Conservation (phyloP, 176 grass and related monocot species). For the Paspalum vaginatum region DNA sequence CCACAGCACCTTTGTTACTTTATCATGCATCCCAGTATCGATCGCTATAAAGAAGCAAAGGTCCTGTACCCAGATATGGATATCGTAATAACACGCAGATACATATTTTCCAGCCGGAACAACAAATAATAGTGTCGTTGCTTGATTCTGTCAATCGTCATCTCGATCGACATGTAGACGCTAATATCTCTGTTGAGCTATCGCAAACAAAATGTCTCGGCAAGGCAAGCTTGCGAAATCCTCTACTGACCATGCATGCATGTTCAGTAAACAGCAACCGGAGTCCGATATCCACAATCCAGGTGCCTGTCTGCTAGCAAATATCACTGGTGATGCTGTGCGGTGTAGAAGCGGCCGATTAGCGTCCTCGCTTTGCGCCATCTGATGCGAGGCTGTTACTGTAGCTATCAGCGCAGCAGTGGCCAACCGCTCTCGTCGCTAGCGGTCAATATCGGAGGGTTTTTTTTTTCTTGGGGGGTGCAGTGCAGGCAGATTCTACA, state of each 20-base stretch:
- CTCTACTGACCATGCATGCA: background rate
- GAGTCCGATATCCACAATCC: constrained; percentile 5
- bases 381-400: background rate
- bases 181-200: background rate
- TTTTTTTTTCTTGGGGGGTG: constrained; percentile 3
- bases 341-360: background rate
- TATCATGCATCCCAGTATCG: too few relatives aligned
- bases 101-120: too few relatives aligned
- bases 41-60: too few relatives aligned
- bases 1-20: background rate
- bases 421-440: constrained; percentile 2
- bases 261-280: constrained; percentile 4
- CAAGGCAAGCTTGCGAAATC: background rate
- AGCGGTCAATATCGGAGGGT: constrained; percentile 24
- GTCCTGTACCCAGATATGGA: too few relatives aligned
- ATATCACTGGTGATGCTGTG: constrained; percentile 22
- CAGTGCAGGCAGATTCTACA: constrained; percentile 29
- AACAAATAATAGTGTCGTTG: background rate
- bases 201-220: background rate
- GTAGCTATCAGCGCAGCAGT: background rate
- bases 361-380: background rate
- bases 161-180: background rate
- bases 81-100: too few relatives aligned
- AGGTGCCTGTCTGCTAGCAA: constrained; percentile 39
- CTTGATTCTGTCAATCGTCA: background rate